Percentiles rank a stretch among this genome's conserved stretches.
phyloP scores from a whole-genome alignment of 352 stramenopile species.

The Phytophthora litchii region DNA sequence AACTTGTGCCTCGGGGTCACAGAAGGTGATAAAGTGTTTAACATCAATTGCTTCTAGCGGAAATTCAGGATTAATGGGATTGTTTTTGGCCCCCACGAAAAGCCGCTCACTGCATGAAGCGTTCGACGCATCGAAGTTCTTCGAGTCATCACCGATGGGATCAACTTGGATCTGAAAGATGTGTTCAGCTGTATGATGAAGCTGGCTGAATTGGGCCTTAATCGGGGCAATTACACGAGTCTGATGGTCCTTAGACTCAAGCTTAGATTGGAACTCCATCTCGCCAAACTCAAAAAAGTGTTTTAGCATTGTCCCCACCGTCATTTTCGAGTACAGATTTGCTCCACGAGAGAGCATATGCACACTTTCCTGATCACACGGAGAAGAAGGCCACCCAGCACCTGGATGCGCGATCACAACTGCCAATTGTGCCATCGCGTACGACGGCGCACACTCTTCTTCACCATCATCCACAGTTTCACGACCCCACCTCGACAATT shows the following conservation, averaged over 20 bases:
- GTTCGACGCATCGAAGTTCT: conserved; percentile 74
- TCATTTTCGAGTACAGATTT: conserved; percentile 85
- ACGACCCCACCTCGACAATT: conserved; percentile 83
- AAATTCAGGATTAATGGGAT: conserved; percentile 71
- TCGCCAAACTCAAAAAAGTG: conserved; percentile 84
- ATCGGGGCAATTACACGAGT: conserved; percentile 55
- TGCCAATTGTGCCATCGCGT: conserved; percentile 77
- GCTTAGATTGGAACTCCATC: conserved; percentile 64
- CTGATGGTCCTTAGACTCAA: conserved; percentile 65
- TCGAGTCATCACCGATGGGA: conserved; percentile 10
- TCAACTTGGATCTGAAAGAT: conserved; percentile 32
- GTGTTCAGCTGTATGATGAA: conserved; percentile 53
- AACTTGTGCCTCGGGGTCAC: conserved; percentile 63
- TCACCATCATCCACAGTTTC: conserved; percentile 87
- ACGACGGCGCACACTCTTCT: conserved; percentile 76
- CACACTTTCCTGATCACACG: conserved; percentile 70
- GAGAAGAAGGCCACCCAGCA: conserved; percentile 60
- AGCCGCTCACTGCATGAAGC: conserved; percentile 70
- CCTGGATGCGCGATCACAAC: conserved; percentile 67
- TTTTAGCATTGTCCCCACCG: conserved; percentile 78
- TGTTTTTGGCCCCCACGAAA: conserved; percentile 34
- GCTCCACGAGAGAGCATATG: conserved; percentile 74
- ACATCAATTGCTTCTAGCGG: conserved; percentile 76
- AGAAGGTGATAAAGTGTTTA: conserved; percentile 74
- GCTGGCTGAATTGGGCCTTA: conserved; percentile 68